Base-by-base conservation (phyloP, 805 yeast genomes). In the Priceomyces haplophilus region DNA sequence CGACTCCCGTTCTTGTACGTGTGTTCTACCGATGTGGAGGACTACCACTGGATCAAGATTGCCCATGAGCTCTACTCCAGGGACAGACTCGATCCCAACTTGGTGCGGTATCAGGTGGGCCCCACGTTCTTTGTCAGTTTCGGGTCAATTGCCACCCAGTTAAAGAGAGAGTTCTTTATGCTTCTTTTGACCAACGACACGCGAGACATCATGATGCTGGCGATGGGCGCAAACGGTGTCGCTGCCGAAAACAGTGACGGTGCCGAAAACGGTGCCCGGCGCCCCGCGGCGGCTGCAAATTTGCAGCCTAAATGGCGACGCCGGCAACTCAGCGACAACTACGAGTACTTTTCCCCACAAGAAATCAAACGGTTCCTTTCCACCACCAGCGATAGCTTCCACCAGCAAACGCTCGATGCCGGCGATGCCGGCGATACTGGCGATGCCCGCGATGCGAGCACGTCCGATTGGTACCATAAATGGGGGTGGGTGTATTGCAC, bases 401-500 rank as follows among this genome's bases (percentile, higher is more conserved):
- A 21, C 15, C 12, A 32, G 16, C 11, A 21, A 36, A 10, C 7
- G n/a, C 24, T 11, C 13, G 39, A 23, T 29, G 23, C 35, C 8
- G 43, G 33, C 23, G 13, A 24, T n/a, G n/a, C n/a, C n/a, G n/a
- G n/a, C n/a, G n/a, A n/a, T n/a, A n/a, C n/a, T n/a, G n/a, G n/a
- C n/a, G n/a, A n/a, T n/a, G n/a, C n/a, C n/a, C n/a, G n/a, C n/a
- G n/a, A n/a, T n/a, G n/a, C n/a, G n/a, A n/a, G n/a, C n/a, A n/a
- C n/a, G n/a, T n/a, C n/a, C n/a, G n/a, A 49, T 8, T 51, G 55
- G 55, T 51, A 36, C 27, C 47, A 45, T 33, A 30, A 24, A 41
- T 51, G 50, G 49, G 55, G 55, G 1, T 46, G 37, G 31, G 50
- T 46, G 1, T 51, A 51, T 37, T 45, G 41, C 27, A 45, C 52